Evolutionary conservation across 2,329 filamentous ascomycete species (phyloP).

Genomic region (Orbilia blumenaviensis): DNA sequence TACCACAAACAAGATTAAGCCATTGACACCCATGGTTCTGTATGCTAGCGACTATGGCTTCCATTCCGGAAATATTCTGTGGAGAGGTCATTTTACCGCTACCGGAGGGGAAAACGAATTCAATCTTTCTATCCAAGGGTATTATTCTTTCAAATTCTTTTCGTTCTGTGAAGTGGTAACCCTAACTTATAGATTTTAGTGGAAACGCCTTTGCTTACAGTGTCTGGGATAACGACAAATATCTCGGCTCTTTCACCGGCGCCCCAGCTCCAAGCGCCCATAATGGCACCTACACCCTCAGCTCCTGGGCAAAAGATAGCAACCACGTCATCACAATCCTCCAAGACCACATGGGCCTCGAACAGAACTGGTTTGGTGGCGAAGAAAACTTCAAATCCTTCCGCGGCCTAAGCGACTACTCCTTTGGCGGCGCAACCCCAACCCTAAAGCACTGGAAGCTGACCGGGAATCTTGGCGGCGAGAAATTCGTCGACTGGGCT

Average conservation of each 20-base stretch:
- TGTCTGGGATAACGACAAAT: constrained; percentile 72
- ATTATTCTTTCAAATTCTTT: neutral
- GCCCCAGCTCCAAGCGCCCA: constrained; percentile 64
- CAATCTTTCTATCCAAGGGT: constrained; percentile 70
- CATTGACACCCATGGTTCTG: constrained; percentile 72
- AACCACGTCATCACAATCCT: constrained; percentile 73
- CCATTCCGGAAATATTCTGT: constrained; percentile 74
- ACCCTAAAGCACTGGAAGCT: constrained; percentile 71
- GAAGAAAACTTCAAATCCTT: constrained; percentile 67
- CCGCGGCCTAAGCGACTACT: constrained; percentile 71
- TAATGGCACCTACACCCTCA: constrained; percentile 69
- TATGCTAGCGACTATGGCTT: constrained; percentile 79
- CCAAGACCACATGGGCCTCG: constrained; percentile 76
- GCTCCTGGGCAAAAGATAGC: constrained; percentile 63
- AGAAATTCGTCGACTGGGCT: constrained; percentile 69
- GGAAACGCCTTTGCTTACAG: constrained; percentile 74
- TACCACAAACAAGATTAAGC: constrained; percentile 69
- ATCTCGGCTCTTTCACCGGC: constrained; percentile 73
- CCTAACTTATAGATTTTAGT: constrained; percentile 14
- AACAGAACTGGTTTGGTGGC: constrained; percentile 72
- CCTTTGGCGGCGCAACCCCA: constrained; percentile 64
- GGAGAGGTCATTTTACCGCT: constrained; percentile 74
- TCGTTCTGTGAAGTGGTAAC: neutral
- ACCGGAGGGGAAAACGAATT: constrained; percentile 70
- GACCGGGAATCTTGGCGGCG: constrained; percentile 74